A percentile compares a stretch with the other conserved stretches of the same genome.
phyloP scores from a whole-genome alignment of 352 stramenopile species.

The Pythium scleroteichum region DNA sequence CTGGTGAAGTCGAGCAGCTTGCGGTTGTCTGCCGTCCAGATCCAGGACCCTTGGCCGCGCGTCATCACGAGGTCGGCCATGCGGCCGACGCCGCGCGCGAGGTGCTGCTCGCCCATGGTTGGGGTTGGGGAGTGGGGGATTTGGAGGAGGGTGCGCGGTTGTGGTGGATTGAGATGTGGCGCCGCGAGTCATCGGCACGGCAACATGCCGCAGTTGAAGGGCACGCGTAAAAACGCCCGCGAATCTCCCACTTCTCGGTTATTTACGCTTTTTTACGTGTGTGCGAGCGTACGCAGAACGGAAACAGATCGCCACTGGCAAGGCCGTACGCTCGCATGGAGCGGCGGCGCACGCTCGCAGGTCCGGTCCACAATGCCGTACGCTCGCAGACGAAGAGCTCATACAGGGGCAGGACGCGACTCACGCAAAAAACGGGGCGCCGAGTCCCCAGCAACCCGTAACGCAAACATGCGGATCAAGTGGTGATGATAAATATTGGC shows the following conservation, averaged over 20 bases:
- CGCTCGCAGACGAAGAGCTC: no score
- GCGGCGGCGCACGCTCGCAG: conserved; percentile 25
- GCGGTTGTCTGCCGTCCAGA: conserved; percentile 86
- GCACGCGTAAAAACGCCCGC: conserved; percentile 9
- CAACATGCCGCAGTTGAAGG: conserved; percentile 15
- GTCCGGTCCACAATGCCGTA: conserved; percentile 6
- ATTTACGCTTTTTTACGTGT: conserved; percentile 4
- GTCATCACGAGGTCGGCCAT: conserved; percentile 86
- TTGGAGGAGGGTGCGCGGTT: neutral
- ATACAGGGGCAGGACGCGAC: no score
- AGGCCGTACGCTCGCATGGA: conserved; percentile 9
- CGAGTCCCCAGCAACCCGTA: no score
- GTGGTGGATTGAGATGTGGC: conserved; percentile 13
- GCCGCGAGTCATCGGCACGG: neutral
- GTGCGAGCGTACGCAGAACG: conserved; percentile 34
- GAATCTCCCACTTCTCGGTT: no score
- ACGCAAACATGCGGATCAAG: conserved; percentile 13
- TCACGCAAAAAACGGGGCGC: no score
- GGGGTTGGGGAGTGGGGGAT: neutral
- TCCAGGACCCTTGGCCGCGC: conserved; percentile 83
- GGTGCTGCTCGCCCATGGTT: conserved; percentile 68
- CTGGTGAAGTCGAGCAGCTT: conserved; percentile 93
- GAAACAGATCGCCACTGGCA: conserved; percentile 8
- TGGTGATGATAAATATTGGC: conserved; percentile 18
- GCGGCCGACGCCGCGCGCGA: conserved; percentile 75